Base-by-base conservation (phyloP, 1,139 yeast species). In the Geotrichum europaeum region DNA sequence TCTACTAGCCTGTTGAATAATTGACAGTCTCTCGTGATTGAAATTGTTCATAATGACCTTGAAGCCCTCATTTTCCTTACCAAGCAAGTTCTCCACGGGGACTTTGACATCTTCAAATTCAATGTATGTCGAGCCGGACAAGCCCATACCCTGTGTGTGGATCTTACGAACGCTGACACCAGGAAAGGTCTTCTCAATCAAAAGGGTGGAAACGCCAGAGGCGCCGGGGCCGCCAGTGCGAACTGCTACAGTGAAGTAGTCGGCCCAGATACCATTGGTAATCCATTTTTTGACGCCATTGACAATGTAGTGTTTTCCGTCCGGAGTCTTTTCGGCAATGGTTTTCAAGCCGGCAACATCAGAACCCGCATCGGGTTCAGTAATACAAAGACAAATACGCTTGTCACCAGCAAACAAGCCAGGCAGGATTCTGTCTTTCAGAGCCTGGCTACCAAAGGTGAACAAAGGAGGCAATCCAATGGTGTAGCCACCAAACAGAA, bases 241-340 rank as follows among this genome's bases (percentile, higher is more conserved):
- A 53, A 77, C 80, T 15, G 80, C 80, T 6, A 76, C 79, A 43
- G 76, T 69, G 68, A 77, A 76, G 70, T 72, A 77, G 68, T 77
- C 80, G 43, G 79, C 72, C 71, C 73, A 76, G 58, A 76, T 65
- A 59, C 79, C 79, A 65, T 76, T 77, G 65, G 80, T 77, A 70
- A 77, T 77, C 79, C 80, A 77, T 69, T 77, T 77, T 72, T 77
- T 77, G 65, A 69, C 72, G 56, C 80, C 80, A 60, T 76, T 77
- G 64, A 77, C 80, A 62, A 77, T 74, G 67, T 70, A 77, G 67
- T 70, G 70, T 72, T 75, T 74, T 55, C 79, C 79, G 61, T 77
- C 78, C 20, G 71, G 71, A 45, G 76, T 69, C 69, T 67, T 66
- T 55, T 67, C 71, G 56, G 80, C 80, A 12, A 74, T 67, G 52